Base-by-base conservation (phyloP, 1,284 basidiomycete species). In the Phellopilus nigrolimitatus region DNA sequence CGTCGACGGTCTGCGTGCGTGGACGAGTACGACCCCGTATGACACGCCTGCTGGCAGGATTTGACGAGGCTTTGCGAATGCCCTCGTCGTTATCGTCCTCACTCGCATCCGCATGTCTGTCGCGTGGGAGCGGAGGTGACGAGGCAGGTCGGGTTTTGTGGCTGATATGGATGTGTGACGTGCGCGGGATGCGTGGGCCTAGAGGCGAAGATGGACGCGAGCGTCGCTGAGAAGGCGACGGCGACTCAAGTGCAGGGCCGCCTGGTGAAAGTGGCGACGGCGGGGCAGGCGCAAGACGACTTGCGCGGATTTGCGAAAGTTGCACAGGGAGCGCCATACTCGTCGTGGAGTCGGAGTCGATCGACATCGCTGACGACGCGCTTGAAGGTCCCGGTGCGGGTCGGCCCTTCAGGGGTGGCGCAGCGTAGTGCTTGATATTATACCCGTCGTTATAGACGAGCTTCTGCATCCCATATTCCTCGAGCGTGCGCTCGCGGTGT, bases 401-500 rank as follows among this genome's bases (percentile, higher is more conserved):
- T 9, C 53, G 31, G 45, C 51, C 59, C 36, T 63, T 66, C 34
- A 59, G 55, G 47, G 68, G 62, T 2, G 75, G 75, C 0, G 72
- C 67, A 22, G 65, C 64, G 55, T 77, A 78, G 49, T 75, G 71
- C 56, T 72, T 75, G 36, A 65, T 72, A 43, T 76, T 59, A 30
- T 67, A 65, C 41, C 70, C 69, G 19, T 66, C 60, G 57, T 74
- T 71, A 60, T 72, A 68, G 49, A 77, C 66, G 31, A 43, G 28
- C 42, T 38, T 45, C 38, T 56, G 38, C 50, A 73, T 73, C 3
- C 74, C 74, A 64, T 80, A 80, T 67, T 87, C 77, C 68, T 84
- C 75, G 63, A 84, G 66, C 17, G 82, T 79, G 55, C 81, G 80
- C 61, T 88, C 87, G 48, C 89, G 80, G 67, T 95, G 92, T 64